phyloP scores from a whole-genome alignment of 1,284 basidiomycete species.

The Marasmius sp. region DNA sequence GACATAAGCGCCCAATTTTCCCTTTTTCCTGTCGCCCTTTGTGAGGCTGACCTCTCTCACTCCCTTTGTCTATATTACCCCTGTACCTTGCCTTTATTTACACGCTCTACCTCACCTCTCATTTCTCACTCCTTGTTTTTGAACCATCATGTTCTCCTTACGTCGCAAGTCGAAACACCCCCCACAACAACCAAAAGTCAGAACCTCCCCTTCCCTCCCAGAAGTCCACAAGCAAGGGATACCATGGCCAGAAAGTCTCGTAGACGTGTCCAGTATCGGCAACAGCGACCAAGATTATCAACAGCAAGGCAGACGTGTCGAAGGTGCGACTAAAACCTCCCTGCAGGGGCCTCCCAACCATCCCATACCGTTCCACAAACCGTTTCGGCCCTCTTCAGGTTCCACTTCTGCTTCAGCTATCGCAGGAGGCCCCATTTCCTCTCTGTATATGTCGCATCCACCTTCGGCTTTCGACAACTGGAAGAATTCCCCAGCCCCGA shows the following conservation, averaged over 20 bases:
- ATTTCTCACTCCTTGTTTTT: constrained; percentile 17
- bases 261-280: constrained; percentile 65
- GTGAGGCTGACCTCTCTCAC: constrained; percentile 1
- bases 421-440: constrained; percentile 54
- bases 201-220: constrained; percentile 73
- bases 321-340: constrained; percentile 69
- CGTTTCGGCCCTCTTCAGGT: constrained; percentile 51
- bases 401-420: constrained; percentile 32
- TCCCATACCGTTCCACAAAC: constrained; percentile 77
- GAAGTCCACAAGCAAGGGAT: constrained; percentile 70
- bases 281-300: constrained; percentile 36
- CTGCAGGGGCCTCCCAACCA: constrained; percentile 44
- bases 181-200: constrained; percentile 45
- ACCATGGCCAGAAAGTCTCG: constrained; percentile 77
- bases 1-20: constrained; percentile 5
- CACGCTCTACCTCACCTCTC: constrained; percentile 7
- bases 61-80: constrained; percentile 17
- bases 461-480: constrained; percentile 57
- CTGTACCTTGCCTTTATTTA: constrained; percentile 11
- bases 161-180: constrained; percentile 65
- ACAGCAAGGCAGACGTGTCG: constrained; percentile 29
- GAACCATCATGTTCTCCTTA: constrained; percentile 65
- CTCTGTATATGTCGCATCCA: constrained; percentile 63
- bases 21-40: constrained; percentile 8
- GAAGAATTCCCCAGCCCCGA: constrained; percentile 32